A percentile compares a stretch with the other conserved stretches of the same genome.
Conservation (phyloP, 2,329 filamentous ascomycete species). For the Aspergillus fischeri region DNA sequence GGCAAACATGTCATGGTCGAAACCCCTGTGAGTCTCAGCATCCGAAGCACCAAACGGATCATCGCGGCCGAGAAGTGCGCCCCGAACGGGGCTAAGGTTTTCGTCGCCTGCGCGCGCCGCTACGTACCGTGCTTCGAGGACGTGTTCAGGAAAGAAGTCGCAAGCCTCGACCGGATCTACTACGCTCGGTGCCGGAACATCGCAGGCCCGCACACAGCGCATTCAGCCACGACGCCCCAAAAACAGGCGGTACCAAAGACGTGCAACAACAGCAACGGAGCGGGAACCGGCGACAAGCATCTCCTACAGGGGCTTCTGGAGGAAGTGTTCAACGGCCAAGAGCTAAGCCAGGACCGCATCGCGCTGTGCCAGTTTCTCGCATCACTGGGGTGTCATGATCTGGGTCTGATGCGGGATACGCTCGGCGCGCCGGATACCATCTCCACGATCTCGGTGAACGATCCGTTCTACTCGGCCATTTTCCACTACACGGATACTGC, state of each 20-base stretch:
- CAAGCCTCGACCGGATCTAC: constrained; percentile 47
- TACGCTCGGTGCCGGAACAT: constrained; percentile 54
- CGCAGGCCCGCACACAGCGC: constrained; percentile 49
- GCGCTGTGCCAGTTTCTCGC: constrained; percentile 43
- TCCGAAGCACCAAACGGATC: constrained; percentile 46
- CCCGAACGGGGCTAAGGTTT: constrained; percentile 41
- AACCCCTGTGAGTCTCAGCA: constrained; percentile 53
- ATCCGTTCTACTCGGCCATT: constrained; percentile 39
- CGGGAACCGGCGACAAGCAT: background rate
- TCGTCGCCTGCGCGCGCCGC: constrained; percentile 61
- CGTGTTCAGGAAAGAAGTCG: constrained; percentile 52
- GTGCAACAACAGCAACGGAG: constrained; percentile 1
- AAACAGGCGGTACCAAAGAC: constrained; percentile 1
- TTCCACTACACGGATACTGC: constrained; percentile 27
- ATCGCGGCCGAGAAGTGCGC: constrained; percentile 46
- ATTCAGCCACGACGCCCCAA: constrained; percentile 12
- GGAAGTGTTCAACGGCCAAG: constrained; percentile 26
- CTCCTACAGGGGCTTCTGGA: constrained; percentile 18
- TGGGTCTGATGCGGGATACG: constrained; percentile 52
- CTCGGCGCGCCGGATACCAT: constrained; percentile 49
- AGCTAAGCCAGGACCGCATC: constrained; percentile 25
- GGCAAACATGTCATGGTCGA: constrained; percentile 58
- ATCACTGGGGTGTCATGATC: constrained; percentile 51
- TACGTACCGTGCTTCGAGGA: constrained; percentile 55
- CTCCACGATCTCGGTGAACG: constrained; percentile 41